Percentiles rank a stretch among this genome's conserved stretches.
Evolutionary conservation across 176 grass and related monocot species (phyloP).

Genomic region (bread wheat (Triticum aestivum)): DNA sequence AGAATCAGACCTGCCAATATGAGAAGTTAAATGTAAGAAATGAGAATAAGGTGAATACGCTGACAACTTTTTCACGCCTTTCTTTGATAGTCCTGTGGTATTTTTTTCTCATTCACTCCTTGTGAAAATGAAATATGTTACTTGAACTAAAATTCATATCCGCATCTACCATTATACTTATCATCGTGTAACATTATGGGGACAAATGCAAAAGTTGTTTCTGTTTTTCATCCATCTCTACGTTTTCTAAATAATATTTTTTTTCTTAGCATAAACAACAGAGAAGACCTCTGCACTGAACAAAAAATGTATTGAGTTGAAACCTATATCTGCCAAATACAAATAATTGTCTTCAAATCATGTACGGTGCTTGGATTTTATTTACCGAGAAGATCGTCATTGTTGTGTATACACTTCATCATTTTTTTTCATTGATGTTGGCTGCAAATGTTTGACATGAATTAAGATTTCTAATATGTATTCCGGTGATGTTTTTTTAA

Average conservation of each 20-base stretch:
- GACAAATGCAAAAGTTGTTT: neutral
- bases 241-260: neutral
- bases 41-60: too few relatives aligned
- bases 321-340: neutral
- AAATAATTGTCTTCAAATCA: neutral
- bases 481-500: too few relatives aligned
- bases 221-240: conserved; percentile 8
- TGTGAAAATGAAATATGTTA: conserved; percentile 1
- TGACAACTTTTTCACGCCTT: too few relatives aligned
- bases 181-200: neutral
- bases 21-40: too few relatives aligned
- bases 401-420: too few relatives aligned
- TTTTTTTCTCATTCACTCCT: neutral
- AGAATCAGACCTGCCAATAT: too few relatives aligned
- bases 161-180: conserved; percentile 6
- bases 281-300: neutral
- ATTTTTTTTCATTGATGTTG: too few relatives aligned
- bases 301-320: neutral
- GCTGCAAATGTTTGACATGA: too few relatives aligned
- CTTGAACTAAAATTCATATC: neutral
- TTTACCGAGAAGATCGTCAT: too few relatives aligned
- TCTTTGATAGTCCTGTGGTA: neutral
- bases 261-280: neutral
- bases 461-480: too few relatives aligned
- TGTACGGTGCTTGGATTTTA: too few relatives aligned